Evolutionary conservation across 129 eudicot genomes (phyloP).

Genomic region (Flaveria bidentis): DNA sequence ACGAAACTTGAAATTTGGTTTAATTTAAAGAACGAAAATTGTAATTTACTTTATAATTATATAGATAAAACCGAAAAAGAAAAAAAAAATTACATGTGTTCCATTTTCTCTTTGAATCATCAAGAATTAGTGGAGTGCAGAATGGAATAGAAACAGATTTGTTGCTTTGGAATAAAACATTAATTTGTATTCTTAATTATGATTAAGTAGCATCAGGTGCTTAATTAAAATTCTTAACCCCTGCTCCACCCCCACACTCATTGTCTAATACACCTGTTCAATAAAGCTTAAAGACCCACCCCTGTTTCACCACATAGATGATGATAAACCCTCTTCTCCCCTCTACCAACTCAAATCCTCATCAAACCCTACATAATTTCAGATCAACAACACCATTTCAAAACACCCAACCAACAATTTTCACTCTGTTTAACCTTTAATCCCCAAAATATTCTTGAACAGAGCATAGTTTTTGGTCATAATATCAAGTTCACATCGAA

Average conservation of each 20-base stretch:
- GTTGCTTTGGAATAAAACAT: constrained; percentile 36
- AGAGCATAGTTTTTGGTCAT: neutral
- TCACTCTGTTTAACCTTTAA: neutral
- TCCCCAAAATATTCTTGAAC: constrained; percentile 2
- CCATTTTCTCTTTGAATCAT: neutral
- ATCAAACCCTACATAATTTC: neutral
- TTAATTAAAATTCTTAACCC: constrained; percentile 31
- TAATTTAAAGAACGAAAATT: no score
- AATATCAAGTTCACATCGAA: neutral
- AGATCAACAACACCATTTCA: constrained; percentile 20
- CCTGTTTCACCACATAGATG: neutral
- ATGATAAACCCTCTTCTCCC: neutral
- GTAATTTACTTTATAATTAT: no score
- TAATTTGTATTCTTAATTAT: constrained; percentile 19
- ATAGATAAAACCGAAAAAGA: no score
- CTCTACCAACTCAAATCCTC: neutral
- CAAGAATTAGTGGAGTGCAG: constrained; percentile 16
- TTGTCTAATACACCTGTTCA: neutral
- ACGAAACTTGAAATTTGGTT: no score
- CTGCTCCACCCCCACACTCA: no score
- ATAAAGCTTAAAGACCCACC: constrained; percentile 13
- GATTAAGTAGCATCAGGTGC: constrained; percentile 47
- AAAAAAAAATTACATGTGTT: no score
- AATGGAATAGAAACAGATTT: constrained; percentile 2
- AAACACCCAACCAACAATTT: neutral